These are phyloP conservation scores for Inonotus hispidus DNA, from an alignment of 1,284 basidiomycete species.

Conservation along the genomic window DNA sequence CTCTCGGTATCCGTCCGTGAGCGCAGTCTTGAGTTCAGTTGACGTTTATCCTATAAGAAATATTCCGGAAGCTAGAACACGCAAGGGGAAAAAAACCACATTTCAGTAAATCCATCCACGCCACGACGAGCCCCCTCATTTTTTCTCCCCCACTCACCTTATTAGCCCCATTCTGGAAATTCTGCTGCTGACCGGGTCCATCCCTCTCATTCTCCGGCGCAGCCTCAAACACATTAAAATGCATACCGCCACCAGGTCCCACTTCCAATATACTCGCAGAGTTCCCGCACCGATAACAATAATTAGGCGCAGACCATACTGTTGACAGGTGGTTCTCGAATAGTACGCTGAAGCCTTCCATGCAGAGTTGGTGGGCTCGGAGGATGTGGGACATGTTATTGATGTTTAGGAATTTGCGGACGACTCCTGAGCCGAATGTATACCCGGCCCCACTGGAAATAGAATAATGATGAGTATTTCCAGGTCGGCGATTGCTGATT, in stretches of 20 bases:
- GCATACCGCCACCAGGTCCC: constrained; percentile 83
- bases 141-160: too few relatives aligned
- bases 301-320: constrained; percentile 98
- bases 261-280: constrained; percentile 96
- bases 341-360: constrained; percentile 96
- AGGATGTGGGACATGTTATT: constrained; percentile 98
- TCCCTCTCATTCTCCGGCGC: constrained; percentile 96
- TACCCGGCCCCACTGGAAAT: constrained; percentile 90
- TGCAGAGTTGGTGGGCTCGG: constrained; percentile 97
- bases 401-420: constrained; percentile 93
- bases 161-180: constrained; percentile 53
- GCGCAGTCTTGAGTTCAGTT: neutral
- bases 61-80: constrained; percentile 17
- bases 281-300: constrained; percentile 98
- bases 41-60: constrained; percentile 12
- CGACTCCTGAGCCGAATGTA: constrained; percentile 97
- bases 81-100: neutral
- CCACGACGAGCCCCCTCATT: too few relatives aligned
- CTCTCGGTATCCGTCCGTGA: neutral
- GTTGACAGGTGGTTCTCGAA: constrained; percentile 96
- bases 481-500: too few relatives aligned
- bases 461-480: too few relatives aligned
- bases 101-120: constrained; percentile 3
- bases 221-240: constrained; percentile 98
- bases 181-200: constrained; percentile 73